Evolutionary conservation across 169 alveolate species (phyloP).

Genomic region (Plasmodium gonderi): DNA sequence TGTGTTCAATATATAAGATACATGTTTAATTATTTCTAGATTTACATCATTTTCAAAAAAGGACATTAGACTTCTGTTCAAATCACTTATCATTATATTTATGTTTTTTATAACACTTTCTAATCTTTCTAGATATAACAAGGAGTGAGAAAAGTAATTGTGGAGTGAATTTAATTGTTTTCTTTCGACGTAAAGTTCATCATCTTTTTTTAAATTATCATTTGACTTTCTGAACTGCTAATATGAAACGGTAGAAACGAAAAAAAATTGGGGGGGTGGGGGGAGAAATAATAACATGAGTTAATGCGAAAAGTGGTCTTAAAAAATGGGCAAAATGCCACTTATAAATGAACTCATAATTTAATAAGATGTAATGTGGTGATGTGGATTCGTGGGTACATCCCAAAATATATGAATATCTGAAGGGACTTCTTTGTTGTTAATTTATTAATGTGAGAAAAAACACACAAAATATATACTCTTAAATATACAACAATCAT

Average conservation of each 20-base stretch:
- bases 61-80: slow-evolving; percentile 64
- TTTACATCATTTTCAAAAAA: slow-evolving; percentile 70
- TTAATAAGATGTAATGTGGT: too few species aligned
- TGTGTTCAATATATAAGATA: slow-evolving; percentile 51
- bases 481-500: background rate
- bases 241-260: background rate
- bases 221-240: slow-evolving; percentile 56
- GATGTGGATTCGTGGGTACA: too few species aligned
- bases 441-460: too few species aligned
- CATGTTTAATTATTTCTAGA: slow-evolving; percentile 54
- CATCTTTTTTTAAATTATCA: slow-evolving; percentile 48
- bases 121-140: slow-evolving; percentile 67
- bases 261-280: background rate
- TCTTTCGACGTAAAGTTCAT: slow-evolving; percentile 47
- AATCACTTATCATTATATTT: slow-evolving; percentile 73
- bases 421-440: too few species aligned
- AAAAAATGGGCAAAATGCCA: too few species aligned
- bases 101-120: slow-evolving; percentile 66
- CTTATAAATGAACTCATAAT: too few species aligned
- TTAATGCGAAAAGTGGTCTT: too few species aligned
- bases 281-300: background rate
- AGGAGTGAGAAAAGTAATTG: slow-evolving; percentile 55
- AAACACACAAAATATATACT: too few species aligned
- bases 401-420: too few species aligned
- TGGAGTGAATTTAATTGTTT: slow-evolving; percentile 53